These are phyloP conservation scores for Remersonia thermophila DNA, from an alignment of 2,329 filamentous ascomycete genomes.

Conservation along the genomic window DNA sequence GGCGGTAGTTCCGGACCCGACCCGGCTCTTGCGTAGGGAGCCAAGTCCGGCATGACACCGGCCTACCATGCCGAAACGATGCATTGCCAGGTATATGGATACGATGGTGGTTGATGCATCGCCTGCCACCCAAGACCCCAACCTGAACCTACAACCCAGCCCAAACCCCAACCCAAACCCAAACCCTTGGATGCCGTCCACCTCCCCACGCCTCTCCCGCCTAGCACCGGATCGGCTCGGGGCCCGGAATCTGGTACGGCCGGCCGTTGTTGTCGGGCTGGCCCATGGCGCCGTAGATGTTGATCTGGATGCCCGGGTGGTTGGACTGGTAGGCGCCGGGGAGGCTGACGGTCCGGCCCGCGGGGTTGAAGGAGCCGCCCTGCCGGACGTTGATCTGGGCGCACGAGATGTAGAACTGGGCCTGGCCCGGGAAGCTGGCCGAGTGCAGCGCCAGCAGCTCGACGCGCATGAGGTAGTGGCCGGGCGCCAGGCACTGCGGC, in stretches of 20 bases:
- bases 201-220: no score
- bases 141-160: no score
- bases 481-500: slow-evolving; percentile 38
- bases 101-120: no score
- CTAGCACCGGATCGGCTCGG: slow-evolving; percentile 23
- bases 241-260: slow-evolving; percentile 28
- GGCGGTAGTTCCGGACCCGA: no score
- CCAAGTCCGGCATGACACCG: no score
- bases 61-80: no score
- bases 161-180: no score
- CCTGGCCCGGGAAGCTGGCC: slow-evolving; percentile 26
- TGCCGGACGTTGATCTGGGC: slow-evolving; percentile 30
- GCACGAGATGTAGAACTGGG: slow-evolving; percentile 33
- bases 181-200: no score
- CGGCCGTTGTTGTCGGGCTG: slow-evolving; percentile 30
- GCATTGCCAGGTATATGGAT: no score
- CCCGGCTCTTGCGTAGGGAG: no score
- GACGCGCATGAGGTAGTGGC: slow-evolving; percentile 42
- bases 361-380: slow-evolving; percentile 24
- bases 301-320: slow-evolving; percentile 33
- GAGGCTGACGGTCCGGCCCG: slow-evolving; percentile 29
- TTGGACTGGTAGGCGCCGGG: slow-evolving; percentile 32
- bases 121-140: no score
- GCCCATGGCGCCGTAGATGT: slow-evolving; percentile 33
- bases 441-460: slow-evolving; percentile 43